These are phyloP conservation scores for Dactylorhiza incarnata DNA, from an alignment of 106 monocot species.

Conservation along the genomic window DNA sequence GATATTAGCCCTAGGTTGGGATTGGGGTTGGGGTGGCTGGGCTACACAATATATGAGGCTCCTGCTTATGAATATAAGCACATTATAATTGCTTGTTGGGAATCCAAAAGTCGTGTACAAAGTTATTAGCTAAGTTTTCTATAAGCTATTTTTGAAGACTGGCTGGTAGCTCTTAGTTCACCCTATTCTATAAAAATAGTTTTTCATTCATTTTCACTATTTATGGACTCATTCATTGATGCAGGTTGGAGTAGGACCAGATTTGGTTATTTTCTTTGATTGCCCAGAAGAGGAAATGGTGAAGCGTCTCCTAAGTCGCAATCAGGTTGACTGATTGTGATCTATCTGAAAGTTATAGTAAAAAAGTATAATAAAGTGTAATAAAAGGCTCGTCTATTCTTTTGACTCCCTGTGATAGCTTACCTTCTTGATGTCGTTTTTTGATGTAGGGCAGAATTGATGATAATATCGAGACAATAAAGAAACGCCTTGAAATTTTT, in stretches of 20 bases:
- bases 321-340: slow-evolving; percentile 45
- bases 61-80: neutral
- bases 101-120: neutral
- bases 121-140: neutral
- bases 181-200: neutral
- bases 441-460: slow-evolving; percentile 73
- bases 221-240: slow-evolving; percentile 5
- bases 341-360: neutral
- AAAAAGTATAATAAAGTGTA: neutral
- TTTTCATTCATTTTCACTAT: neutral
- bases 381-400: neutral
- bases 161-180: neutral
- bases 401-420: neutral
- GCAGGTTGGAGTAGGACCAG: slow-evolving; percentile 78
- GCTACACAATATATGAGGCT: neutral
- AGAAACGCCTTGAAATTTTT: slow-evolving; percentile 82
- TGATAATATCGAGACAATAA: slow-evolving; percentile 90
- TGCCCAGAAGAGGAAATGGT: slow-evolving; percentile 94
- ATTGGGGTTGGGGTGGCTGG: neutral
- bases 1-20: neutral
- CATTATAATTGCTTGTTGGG: neutral
- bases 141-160: neutral
- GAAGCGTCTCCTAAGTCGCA: slow-evolving; percentile 76
- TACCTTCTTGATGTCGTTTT: neutral
- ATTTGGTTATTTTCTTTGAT: slow-evolving; percentile 84